Evolutionary conservation across 257 asterid species (phyloP).

Genomic region (Mitragyna speciosa): DNA sequence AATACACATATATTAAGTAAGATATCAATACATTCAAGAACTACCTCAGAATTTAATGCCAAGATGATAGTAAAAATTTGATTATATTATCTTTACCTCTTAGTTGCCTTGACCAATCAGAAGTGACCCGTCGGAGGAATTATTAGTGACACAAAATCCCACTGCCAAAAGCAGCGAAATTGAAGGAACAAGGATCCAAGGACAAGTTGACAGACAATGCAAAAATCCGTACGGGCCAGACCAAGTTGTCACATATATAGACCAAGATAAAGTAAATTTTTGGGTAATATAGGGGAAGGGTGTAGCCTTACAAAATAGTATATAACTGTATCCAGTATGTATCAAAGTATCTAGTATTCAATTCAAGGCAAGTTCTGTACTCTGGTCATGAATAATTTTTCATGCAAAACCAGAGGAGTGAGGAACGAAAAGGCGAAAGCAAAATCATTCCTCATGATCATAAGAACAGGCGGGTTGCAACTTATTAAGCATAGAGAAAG

Average conservation of each 20-base stretch:
- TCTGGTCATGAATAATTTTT: background rate
- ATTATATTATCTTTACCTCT: background rate
- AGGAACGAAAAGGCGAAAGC: too few relatives aligned
- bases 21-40: background rate
- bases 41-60: slow-evolving; percentile 11
- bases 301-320: too few relatives aligned
- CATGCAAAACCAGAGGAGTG: too few relatives aligned
- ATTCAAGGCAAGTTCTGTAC: too few relatives aligned
- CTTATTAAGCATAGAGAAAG: too few relatives aligned
- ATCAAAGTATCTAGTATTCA: too few relatives aligned
- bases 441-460: too few relatives aligned
- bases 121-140: slow-evolving; percentile 15
- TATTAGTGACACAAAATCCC: background rate
- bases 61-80: background rate
- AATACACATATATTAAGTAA: too few relatives aligned
- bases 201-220: background rate
- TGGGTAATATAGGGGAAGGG: too few relatives aligned
- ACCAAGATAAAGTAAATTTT: too few relatives aligned
- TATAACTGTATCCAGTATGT: background rate
- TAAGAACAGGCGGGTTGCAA: too few relatives aligned
- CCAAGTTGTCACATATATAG: background rate
- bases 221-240: slow-evolving; percentile 8
- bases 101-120: slow-evolving; percentile 5
- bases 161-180: background rate
- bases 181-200: background rate